phyloP scores from a whole-genome alignment of 345 rosid species.

The Cardamine chenopodiifolia region DNA sequence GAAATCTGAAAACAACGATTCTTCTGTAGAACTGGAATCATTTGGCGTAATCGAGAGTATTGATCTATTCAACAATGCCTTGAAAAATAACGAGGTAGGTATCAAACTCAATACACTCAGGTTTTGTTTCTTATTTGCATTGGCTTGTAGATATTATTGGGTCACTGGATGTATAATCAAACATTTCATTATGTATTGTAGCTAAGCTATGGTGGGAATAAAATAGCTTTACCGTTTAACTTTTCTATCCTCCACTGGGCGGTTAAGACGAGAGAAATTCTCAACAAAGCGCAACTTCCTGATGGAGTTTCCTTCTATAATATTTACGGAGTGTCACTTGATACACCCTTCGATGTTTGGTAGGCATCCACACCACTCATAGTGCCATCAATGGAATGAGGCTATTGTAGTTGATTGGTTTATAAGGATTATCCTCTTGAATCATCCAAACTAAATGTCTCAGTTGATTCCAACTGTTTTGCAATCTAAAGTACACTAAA shows the following conservation, averaged over 20 bases:
- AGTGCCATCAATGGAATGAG: background rate
- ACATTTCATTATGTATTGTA: slow-evolving; percentile 35
- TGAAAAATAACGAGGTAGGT: slow-evolving; percentile 92
- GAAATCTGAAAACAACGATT: slow-evolving; percentile 48
- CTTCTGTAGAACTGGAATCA: slow-evolving; percentile 58
- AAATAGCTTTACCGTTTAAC: slow-evolving; percentile 75
- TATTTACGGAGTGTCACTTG: slow-evolving; percentile 74
- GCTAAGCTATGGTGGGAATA: slow-evolving; percentile 68
- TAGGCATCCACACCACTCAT: slow-evolving; percentile 40
- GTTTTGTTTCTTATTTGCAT: background rate
- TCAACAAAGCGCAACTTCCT: slow-evolving; percentile 64
- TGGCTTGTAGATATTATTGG: background rate
- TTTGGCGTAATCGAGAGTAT: slow-evolving; percentile 58
- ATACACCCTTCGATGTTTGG: slow-evolving; percentile 88
- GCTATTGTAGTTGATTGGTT: background rate
- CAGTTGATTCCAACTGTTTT: background rate
- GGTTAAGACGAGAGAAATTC: slow-evolving; percentile 62
- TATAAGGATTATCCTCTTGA: background rate
- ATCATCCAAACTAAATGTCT: background rate
- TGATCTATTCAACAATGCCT: slow-evolving; percentile 65
- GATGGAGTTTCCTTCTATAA: slow-evolving; percentile 74
- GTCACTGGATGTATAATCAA: background rate
- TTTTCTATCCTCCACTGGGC: slow-evolving; percentile 70
- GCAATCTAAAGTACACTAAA: slow-evolving; percentile 1
- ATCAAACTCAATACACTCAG: slow-evolving; percentile 16